Base-by-base conservation (phyloP, 2,329 filamentous ascomycete species). In the Aspergillus sp. region DNA sequence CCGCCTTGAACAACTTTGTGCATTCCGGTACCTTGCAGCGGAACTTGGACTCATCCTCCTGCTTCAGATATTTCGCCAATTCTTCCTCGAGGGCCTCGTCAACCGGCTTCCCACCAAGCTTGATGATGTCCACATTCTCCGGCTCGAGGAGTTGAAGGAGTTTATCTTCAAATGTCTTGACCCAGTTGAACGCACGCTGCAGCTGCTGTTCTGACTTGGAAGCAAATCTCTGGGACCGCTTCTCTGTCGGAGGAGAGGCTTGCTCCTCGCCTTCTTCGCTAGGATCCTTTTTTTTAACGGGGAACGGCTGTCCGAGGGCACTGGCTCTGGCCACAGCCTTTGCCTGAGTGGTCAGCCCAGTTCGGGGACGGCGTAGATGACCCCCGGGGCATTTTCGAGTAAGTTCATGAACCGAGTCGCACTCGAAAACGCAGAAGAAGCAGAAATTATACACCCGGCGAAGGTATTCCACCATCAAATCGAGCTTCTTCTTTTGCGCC, bases 371-470 rank as follows among this genome's bases (percentile, higher is more conserved):
- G 65, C 95, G 92, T 64, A 99, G 87, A 82, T 99, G 95, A n/a
- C 95, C 95, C 47, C 95, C 95, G 28, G 95, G 93, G 71, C 95
- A 99, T 79, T 99, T 98, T 62, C 95, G 89, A 46, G 92, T 93
- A 67, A 99, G 83, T 79, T 99, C 95, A 72, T 99, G 95, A 23
- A 98, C 89, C 0, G 94, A 98, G 77, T 99, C 95, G 73, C 93
- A 95, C 79, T 99, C 95, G 69, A 99, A 98, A 5, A 99, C 96
- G 76, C 95, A 99, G 82, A 98, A 99, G 83, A 99, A 97, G 82
- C 95, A 99, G 80, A 99, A 98, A 79, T 95, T 97, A 84, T 96
- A 96, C 56, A 99, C 95, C 17, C 95, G 89, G 56, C 95, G 92
- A 62, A 99, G 85, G 76, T 99, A 99, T 79, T 99, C 95, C 57